Evolutionary conservation across 2,329 filamentous ascomycete genomes (phyloP).

Genomic region (Zasmidium cellare): DNA sequence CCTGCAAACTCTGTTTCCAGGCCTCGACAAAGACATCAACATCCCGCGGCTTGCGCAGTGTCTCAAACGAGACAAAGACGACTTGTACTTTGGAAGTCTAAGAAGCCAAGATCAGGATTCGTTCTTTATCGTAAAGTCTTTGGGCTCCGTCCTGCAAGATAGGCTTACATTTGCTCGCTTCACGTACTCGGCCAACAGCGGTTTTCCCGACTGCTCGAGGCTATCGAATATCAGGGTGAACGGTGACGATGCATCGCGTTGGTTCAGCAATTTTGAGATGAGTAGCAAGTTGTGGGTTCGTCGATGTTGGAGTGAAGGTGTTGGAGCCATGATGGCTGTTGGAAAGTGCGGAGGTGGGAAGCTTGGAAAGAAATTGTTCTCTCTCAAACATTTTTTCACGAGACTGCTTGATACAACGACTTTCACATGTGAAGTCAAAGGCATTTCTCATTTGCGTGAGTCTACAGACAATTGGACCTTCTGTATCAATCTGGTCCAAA

Average conservation of each 20-base stretch:
- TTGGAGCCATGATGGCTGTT: constrained; percentile 52
- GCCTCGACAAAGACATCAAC: constrained; percentile 65
- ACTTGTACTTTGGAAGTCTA: constrained; percentile 67
- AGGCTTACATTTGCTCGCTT: constrained; percentile 66
- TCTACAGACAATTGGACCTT: too few relatives aligned
- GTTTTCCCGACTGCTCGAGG: constrained; percentile 75
- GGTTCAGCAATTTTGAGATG: constrained; percentile 76
- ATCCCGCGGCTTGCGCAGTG: constrained; percentile 62
- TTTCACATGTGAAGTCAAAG: too few relatives aligned
- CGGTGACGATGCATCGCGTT: constrained; percentile 77
- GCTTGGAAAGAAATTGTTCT: constrained; percentile 1
- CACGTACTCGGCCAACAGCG: constrained; percentile 72
- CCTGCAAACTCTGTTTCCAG: constrained; percentile 31
- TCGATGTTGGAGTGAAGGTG: constrained; percentile 61
- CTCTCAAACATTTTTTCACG: too few relatives aligned
- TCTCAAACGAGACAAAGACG: constrained; percentile 77
- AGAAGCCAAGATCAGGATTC: constrained; percentile 22
- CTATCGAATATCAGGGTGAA: constrained; percentile 84
- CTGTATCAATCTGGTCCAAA: too few relatives aligned
- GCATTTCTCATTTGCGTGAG: constrained; percentile 1
- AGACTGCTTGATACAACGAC: too few relatives aligned
- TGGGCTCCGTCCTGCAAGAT: background rate
- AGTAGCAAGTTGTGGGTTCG: constrained; percentile 82
- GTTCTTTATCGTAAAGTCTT: background rate
- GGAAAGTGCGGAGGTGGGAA: background rate